A percentile compares a stretch with the other conserved stretches of the same genome.
Evolutionary conservation across 768 basidiomycete species (phyloP).

Genomic region (Suillus fuscotomentosus): DNA sequence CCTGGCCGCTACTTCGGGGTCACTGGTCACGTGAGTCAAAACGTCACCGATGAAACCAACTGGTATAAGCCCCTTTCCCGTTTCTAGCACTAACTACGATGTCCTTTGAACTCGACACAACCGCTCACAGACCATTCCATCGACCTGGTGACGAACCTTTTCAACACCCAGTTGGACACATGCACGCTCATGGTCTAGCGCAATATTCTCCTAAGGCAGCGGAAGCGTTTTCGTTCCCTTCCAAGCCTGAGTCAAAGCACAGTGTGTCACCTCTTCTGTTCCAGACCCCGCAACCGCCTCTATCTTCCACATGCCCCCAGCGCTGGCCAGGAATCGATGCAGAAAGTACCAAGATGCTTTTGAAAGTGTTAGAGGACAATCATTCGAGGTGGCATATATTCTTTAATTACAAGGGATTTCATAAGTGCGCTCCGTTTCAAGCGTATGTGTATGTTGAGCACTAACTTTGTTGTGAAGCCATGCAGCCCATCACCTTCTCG

Average conservation of each 20-base stretch:
- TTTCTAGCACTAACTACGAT: constrained; percentile 2
- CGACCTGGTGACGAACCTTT: constrained; percentile 19
- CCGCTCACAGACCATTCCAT: constrained; percentile 14
- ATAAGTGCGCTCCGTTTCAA: constrained; percentile 26
- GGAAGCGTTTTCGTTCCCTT: constrained; percentile 13
- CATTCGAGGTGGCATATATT: constrained; percentile 33
- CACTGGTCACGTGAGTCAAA: neutral
- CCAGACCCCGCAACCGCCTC: constrained; percentile 8
- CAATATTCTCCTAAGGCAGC: constrained; percentile 23
- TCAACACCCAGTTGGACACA: constrained; percentile 16
- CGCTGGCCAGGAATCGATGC: constrained; percentile 33
- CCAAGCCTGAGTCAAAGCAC: neutral
- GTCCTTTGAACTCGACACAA: constrained; percentile 16
- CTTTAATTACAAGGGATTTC: constrained; percentile 34
- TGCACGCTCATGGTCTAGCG: constrained; percentile 20
- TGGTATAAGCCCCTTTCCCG: neutral
- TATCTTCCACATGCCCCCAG: constrained; percentile 11
- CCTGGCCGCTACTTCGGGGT: neutral
- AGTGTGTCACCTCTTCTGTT: neutral
- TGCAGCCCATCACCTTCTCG: constrained; percentile 15
- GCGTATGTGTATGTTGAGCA: neutral
- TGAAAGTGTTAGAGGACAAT: constrained; percentile 25
- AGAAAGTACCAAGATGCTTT: constrained; percentile 17
- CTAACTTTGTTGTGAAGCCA: constrained; percentile 11
- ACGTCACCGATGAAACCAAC: neutral